Percentiles rank a stretch among this genome's conserved stretches.
phyloP scores from a whole-genome alignment of 2,329 filamentous ascomycete genomes.

The Ascochyta clinopodiicola region DNA sequence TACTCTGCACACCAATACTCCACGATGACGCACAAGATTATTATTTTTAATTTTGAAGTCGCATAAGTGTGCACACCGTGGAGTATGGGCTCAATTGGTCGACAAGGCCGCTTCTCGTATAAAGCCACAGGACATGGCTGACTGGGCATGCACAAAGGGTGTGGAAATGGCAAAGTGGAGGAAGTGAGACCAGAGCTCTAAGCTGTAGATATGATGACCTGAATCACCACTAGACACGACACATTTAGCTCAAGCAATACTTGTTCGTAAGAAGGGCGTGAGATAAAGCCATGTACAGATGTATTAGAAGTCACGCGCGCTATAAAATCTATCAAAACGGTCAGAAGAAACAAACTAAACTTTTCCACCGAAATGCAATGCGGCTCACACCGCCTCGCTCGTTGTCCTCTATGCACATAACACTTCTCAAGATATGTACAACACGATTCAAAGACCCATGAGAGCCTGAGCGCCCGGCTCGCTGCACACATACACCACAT shows the following conservation, averaged over 20 bases:
- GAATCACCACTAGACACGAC: background rate
- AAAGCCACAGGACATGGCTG: slow-evolving; percentile 36
- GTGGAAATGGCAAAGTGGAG: background rate
- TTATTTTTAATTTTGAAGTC: background rate
- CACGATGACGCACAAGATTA: slow-evolving; percentile 14
- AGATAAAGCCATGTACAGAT: background rate
- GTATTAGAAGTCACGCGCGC: slow-evolving; percentile 3
- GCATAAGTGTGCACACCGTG: slow-evolving; percentile 11
- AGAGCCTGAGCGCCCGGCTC: slow-evolving; percentile 85
- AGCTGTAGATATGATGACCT: background rate
- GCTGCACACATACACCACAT: slow-evolving; percentile 93
- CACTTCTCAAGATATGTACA: slow-evolving; percentile 1
- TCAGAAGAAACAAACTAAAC: background rate
- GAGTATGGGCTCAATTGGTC: slow-evolving; percentile 13
- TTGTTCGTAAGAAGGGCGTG: background rate
- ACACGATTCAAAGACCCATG: slow-evolving; percentile 51
- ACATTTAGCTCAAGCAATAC: background rate
- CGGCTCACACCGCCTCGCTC: background rate
- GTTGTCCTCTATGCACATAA: background rate
- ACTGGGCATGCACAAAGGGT: background rate
- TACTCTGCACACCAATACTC: slow-evolving; percentile 2
- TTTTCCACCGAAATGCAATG: slow-evolving; percentile 2
- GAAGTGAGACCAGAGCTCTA: background rate
- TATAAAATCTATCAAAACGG: slow-evolving; percentile 10
- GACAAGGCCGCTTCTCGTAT: slow-evolving; percentile 19